Base-by-base conservation (phyloP, 2,329 filamentous ascomycete species). In the Epichloe gansuensis region DNA sequence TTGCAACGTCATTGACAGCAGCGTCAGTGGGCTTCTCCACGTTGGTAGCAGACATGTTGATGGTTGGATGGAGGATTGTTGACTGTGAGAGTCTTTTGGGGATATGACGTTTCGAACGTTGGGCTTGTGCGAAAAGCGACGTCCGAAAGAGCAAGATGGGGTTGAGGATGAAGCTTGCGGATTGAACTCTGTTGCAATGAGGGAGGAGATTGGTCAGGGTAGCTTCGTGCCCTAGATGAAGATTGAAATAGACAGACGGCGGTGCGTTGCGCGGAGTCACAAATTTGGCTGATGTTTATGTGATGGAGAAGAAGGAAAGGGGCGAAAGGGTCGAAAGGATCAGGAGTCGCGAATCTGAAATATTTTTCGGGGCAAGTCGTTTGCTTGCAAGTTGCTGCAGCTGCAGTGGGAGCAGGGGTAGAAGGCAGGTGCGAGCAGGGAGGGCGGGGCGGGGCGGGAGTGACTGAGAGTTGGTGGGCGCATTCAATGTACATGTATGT, bases 171-270 rank as follows among this genome's bases (percentile, higher is more conserved):
- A 61, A 65, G 60, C 63, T 66, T 63, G 62, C 55, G 61, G 59
- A 60, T 77, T 80, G 76, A 76, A 85, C 83, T 86, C 83, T 85
- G 83, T 78, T 79, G 80, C 78, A 83, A 82, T 78, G 75, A 80
- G 78, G 67, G 66, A 66, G 66, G 65, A 63, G 63, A 62, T 69
- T 66, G 63, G 70, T 72, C 76, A 90, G 86, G 86, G 86, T 90
- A 87, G 86, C 86, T 90, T 81, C 73, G 86, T 88, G 86, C 86
- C 86, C 86, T 90, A 90, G 86, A 83, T 71, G 72, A 65, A 61
- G 61, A 61, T 66, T 68, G 62, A 60, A 59, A 62, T 67, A 65
- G 69, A 71, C 69, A 71, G 68, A 72, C 69, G 69, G 60, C 69
- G 67, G 65, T 69, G 69, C 69, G 69, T 72, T 72, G 69, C 68